Evolutionary conservation across 495 filamentous ascomycete species (phyloP).

Genomic region (Hyaloscypha bicolor): DNA sequence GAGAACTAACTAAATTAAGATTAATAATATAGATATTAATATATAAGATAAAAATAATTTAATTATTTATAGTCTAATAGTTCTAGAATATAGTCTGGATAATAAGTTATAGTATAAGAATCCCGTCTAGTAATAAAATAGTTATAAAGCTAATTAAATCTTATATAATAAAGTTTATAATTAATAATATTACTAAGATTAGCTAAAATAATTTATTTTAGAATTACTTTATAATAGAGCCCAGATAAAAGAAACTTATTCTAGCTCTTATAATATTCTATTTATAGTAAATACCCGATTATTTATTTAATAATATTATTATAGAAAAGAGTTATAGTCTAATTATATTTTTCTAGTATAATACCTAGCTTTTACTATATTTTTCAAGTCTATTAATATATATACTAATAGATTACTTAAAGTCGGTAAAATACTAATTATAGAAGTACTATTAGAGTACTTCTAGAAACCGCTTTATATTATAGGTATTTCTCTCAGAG

Average conservation of each 20-base stretch:
- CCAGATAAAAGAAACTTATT: conserved; percentile 24
- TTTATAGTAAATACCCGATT: background rate
- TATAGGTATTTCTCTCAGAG: conserved; percentile 1
- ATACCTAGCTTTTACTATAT: background rate
- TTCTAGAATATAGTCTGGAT: conserved; percentile 17
- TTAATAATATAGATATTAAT: too few relatives aligned
- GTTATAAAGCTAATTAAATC: conserved; percentile 2
- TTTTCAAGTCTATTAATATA: conserved; percentile 7
- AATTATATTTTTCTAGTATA: conserved; percentile 20
- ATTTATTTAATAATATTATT: conserved; percentile 17
- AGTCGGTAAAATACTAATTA: conserved; percentile 18
- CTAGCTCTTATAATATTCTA: conserved; percentile 10
- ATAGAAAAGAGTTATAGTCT: conserved; percentile 13
- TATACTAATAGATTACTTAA: conserved; percentile 6
- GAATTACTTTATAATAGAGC: conserved; percentile 31
- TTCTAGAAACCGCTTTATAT: conserved; percentile 17
- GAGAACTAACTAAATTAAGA: too few relatives aligned
- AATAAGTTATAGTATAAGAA: conserved; percentile 20
- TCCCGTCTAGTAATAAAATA: background rate
- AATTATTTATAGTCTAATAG: conserved; percentile 21
- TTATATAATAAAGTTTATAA: conserved; percentile 33
- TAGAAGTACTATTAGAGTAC: conserved; percentile 1
- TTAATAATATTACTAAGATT: background rate
- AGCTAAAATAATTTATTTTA: conserved; percentile 27
- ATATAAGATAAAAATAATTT: background rate